These are phyloP conservation scores for Eucalyptus microcorys DNA, from an alignment of 345 rosid genomes.

Conservation along the genomic window DNA sequence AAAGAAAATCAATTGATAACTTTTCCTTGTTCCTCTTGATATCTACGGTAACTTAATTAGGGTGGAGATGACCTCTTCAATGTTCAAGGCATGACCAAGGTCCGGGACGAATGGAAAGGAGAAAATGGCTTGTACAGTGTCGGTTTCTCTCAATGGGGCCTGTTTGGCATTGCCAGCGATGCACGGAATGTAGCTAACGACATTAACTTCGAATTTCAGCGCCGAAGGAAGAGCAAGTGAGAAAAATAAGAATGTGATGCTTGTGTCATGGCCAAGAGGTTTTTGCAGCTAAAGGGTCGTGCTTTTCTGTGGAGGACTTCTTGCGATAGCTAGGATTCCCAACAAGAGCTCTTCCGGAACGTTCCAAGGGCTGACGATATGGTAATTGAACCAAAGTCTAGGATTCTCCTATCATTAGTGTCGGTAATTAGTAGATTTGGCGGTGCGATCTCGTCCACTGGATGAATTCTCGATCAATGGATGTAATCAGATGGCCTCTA, in stretches of 20 bases:
- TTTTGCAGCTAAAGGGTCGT: too few relatives aligned
- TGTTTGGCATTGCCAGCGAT: conserved; percentile 29
- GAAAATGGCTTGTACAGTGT: conserved; percentile 27
- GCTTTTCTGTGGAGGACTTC: too few relatives aligned
- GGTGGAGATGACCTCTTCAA: conserved; percentile 25
- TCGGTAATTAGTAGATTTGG: too few relatives aligned
- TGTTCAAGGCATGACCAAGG: conserved; percentile 26
- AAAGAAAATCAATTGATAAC: background rate
- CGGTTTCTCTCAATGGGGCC: conserved; percentile 38
- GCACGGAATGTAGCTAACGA: conserved; percentile 27
- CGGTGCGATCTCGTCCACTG: too few relatives aligned
- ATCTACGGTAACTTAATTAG: background rate
- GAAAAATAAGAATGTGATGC: background rate
- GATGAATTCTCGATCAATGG: too few relatives aligned
- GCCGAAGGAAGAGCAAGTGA: background rate
- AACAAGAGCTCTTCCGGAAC: too few relatives aligned
- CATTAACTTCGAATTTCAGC: background rate
- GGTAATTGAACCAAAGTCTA: too few relatives aligned
- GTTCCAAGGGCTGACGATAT: too few relatives aligned
- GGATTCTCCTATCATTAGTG: too few relatives aligned
- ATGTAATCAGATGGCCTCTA: too few relatives aligned
- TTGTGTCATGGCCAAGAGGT: background rate
- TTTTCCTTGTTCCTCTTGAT: background rate
- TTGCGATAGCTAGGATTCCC: too few relatives aligned
- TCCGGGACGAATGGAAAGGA: conserved; percentile 44